These are phyloP conservation scores for Microbotryum scabiosae DNA, from an alignment of 1,284 basidiomycete species.

Conservation along the genomic window DNA sequence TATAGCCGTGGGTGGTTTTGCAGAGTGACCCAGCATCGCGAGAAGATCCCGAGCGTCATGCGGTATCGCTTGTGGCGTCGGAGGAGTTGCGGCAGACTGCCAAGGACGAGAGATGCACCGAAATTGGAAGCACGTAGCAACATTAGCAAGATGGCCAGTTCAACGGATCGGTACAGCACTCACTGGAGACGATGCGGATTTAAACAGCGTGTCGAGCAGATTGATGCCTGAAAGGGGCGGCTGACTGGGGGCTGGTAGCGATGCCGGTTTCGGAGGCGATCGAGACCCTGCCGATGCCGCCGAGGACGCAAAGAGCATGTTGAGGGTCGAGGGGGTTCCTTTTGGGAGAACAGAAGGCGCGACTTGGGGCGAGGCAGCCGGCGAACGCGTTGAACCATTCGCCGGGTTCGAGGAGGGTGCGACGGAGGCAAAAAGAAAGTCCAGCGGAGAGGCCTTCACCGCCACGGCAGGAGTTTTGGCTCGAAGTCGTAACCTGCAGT, in stretches of 20 bases:
- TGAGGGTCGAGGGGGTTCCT: constrained; percentile 23
- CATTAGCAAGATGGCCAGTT: neutral
- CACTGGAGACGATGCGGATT: constrained; percentile 29
- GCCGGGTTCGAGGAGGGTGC: constrained; percentile 15
- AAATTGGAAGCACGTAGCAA: too few relatives aligned
- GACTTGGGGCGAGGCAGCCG: constrained; percentile 19
- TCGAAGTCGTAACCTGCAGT: neutral
- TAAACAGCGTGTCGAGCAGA: constrained; percentile 32
- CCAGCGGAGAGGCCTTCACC: constrained; percentile 10
- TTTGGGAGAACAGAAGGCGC: constrained; percentile 1
- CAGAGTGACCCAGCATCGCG: constrained; percentile 17
- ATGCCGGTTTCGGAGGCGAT: constrained; percentile 12
- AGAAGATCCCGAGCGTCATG: constrained; percentile 14
- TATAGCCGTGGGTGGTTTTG: neutral
- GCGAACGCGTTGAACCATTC: constrained; percentile 7
- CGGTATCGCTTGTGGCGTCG: neutral
- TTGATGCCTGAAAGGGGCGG: constrained; percentile 12
- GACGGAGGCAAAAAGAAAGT: constrained; percentile 19
- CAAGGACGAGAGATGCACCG: too few relatives aligned
- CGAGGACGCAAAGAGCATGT: constrained; percentile 34
- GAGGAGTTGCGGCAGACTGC: neutral
- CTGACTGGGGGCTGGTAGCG: constrained; percentile 5
- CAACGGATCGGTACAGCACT: neutral
- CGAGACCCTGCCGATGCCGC: neutral
- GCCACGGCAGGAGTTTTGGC: neutral